phyloP scores from a whole-genome alignment of 2,329 filamentous ascomycete species.

The Lasiodiplodia theobromae region DNA sequence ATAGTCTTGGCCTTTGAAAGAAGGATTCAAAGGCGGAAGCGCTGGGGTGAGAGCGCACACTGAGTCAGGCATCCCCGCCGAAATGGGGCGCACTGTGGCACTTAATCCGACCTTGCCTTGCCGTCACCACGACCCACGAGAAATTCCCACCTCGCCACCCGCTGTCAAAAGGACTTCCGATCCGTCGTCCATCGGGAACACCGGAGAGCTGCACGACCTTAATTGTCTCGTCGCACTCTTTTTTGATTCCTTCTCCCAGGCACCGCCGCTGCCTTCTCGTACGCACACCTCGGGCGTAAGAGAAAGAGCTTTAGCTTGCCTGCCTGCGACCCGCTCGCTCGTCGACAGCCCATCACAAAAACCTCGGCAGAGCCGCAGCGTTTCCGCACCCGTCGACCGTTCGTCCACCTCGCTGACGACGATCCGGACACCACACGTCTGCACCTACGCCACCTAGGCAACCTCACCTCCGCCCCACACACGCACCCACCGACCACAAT shows the following conservation, averaged over 20 bases:
- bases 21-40: neutral
- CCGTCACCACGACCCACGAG: conserved; percentile 29
- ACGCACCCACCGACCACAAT: conserved; percentile 59
- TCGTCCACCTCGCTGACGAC: conserved; percentile 4
- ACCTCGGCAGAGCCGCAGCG: conserved; percentile 11
- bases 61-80: conserved; percentile 28
- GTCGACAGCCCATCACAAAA: conserved; percentile 4
- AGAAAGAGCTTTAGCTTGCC: conserved; percentile 22
- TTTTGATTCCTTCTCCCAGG: conserved; percentile 1
- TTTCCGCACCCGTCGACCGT: conserved; percentile 1
- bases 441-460: neutral
- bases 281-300: neutral
- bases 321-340: conserved; percentile 2
- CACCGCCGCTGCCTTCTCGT: conserved; percentile 13
- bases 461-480: neutral
- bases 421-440: neutral
- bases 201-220: neutral
- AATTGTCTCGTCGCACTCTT: conserved; percentile 8
- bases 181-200: conserved; percentile 13
- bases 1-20: neutral
- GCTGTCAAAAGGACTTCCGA: neutral
- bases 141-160: conserved; percentile 30
- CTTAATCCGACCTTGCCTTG: conserved; percentile 5
- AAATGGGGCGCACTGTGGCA: conserved; percentile 26
- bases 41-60: conserved; percentile 4